A percentile compares a stretch with the other conserved stretches of the same genome.
Conservation (phyloP, 2,329 filamentous ascomycete genomes). For the Cladobotryum protrusum region DNA sequence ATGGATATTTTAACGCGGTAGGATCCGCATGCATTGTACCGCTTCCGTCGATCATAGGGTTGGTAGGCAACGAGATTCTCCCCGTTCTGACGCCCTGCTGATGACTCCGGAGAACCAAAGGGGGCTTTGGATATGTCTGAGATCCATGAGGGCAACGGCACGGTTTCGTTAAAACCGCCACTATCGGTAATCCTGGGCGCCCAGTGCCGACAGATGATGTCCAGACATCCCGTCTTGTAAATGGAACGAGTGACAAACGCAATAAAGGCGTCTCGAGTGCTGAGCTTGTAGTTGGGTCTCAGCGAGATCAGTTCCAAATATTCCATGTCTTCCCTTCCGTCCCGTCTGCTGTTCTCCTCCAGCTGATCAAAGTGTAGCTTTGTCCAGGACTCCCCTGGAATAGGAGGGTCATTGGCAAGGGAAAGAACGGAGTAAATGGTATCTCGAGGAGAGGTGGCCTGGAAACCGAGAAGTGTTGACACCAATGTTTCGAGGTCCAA, state of each 20-base stretch:
- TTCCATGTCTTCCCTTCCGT: too few species aligned
- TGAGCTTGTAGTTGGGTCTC: neutral
- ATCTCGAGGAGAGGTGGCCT: neutral
- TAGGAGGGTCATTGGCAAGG: neutral
- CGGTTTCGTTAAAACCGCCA: neutral
- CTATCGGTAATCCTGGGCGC: neutral
- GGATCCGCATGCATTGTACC: constrained; percentile 2
- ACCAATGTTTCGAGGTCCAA: constrained; percentile 2
- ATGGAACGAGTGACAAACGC: constrained; percentile 3
- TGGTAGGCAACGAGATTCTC: constrained; percentile 1
- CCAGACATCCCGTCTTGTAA: neutral
- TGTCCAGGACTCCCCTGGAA: neutral
- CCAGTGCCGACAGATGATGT: constrained; percentile 5
- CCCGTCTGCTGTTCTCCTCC: too few species aligned
- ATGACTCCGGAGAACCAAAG: neutral
- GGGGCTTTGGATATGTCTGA: neutral
- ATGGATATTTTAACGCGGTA: neutral
- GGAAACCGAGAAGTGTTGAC: constrained; percentile 1
- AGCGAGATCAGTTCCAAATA: neutral
- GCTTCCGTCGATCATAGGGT: neutral
- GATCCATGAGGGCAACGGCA: constrained; percentile 1
- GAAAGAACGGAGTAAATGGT: constrained; percentile 1
- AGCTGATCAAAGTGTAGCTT: neutral
- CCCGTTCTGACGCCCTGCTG: neutral
- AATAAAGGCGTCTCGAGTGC: constrained; percentile 2